These are phyloP conservation scores for Fistulinella prunicolor DNA, from an alignment of 768 basidiomycete genomes.

Conservation along the genomic window DNA sequence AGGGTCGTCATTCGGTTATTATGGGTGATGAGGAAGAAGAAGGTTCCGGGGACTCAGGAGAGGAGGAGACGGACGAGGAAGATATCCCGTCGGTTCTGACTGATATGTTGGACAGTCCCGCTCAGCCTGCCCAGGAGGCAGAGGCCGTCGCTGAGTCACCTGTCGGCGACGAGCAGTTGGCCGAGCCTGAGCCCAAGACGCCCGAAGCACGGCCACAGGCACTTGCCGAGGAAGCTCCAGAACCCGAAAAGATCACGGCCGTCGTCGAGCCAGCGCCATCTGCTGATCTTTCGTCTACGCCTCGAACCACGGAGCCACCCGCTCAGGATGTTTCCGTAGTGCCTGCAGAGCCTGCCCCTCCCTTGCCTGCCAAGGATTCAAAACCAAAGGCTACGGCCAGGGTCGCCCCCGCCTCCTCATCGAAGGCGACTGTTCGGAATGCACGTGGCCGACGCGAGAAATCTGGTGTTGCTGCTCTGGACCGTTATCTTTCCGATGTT, in stretches of 20 bases:
- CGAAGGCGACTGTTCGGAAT: conserved; percentile 24
- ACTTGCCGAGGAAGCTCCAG: conserved; percentile 29
- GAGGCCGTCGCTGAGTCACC: conserved; percentile 36
- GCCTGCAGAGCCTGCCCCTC: conserved; percentile 24
- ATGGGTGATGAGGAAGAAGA: conserved; percentile 66
- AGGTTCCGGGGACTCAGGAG: conserved; percentile 32
- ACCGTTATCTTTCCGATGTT: conserved; percentile 62
- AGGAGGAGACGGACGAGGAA: conserved; percentile 37
- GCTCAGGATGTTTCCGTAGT: conserved; percentile 4
- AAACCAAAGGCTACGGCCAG: conserved; percentile 26
- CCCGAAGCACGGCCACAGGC: conserved; percentile 59
- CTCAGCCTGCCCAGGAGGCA: conserved; percentile 27
- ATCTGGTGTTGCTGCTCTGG: conserved; percentile 79
- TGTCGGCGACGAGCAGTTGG: conserved; percentile 29
- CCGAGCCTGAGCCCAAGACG: conserved; percentile 68
- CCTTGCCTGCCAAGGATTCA: conserved; percentile 31
- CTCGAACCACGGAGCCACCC: conserved; percentile 13
- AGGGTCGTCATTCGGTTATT: conserved; percentile 77
- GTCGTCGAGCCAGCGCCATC: conserved; percentile 17
- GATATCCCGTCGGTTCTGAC: conserved; percentile 31
- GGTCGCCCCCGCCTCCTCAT: no score
- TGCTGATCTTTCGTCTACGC: conserved; percentile 14
- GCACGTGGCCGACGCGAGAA: conserved; percentile 64
- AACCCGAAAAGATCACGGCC: conserved; percentile 11
- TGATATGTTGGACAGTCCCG: conserved; percentile 18